These are phyloP conservation scores for Exophiala oligosperma DNA, from an alignment of 2,329 filamentous ascomycete genomes.

Conservation along the genomic window DNA sequence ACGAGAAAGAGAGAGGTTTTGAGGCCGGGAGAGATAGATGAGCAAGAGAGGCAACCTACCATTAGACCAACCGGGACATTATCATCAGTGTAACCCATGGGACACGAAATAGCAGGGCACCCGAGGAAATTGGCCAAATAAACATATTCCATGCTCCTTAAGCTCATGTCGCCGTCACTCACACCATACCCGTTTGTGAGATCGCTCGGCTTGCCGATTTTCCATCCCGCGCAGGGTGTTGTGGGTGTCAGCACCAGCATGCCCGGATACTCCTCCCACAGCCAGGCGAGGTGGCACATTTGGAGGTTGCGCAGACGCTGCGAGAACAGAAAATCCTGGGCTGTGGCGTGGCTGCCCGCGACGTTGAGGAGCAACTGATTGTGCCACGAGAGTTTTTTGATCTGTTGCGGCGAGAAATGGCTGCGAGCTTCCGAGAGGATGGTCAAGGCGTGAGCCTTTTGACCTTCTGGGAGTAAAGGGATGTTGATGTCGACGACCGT, in stretches of 20 bases:
- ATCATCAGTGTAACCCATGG: conserved; percentile 65
- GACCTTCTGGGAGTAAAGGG: conserved; percentile 64
- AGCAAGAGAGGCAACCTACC: conserved; percentile 29
- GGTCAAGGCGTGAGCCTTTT: conserved; percentile 73
- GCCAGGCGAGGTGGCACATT: conserved; percentile 73
- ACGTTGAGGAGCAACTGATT: conserved; percentile 62
- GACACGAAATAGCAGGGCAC: conserved; percentile 71
- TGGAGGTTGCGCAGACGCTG: conserved; percentile 72
- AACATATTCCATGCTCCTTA: conserved; percentile 82
- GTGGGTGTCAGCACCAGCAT: conserved; percentile 79
- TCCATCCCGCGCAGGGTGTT: conserved; percentile 73
- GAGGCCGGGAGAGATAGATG: no score
- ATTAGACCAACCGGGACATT: conserved; percentile 55
- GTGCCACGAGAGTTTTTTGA: conserved; percentile 24
- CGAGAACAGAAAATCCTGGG: conserved; percentile 69
- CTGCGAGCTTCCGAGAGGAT: conserved; percentile 72
- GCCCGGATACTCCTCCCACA: conserved; percentile 71
- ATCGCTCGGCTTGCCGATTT: conserved; percentile 64
- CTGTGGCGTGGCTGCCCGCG: conserved; percentile 60
- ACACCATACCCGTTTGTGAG: conserved; percentile 57
- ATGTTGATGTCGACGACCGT: conserved; percentile 51
- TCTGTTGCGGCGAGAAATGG: conserved; percentile 49
- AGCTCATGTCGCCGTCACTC: conserved; percentile 68
- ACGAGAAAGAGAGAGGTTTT: neutral
- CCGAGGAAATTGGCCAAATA: conserved; percentile 84